A percentile compares a stretch with the other conserved stretches of the same genome.
Conservation (phyloP, 257 asterid species). For the Haberlea rhodopensis region DNA sequence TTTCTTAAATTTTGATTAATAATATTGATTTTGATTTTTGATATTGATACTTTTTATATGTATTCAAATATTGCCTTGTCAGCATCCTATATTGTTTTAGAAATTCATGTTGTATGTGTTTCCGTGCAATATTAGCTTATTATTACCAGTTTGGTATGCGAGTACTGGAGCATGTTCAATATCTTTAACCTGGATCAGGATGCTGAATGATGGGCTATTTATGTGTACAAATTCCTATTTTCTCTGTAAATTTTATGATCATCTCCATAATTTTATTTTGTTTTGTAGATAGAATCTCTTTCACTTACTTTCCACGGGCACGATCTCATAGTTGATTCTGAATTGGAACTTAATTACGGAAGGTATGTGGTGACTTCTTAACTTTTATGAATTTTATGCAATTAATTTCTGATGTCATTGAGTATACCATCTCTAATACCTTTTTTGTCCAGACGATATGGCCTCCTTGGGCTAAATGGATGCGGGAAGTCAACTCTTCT, state of each 20-base stretch:
- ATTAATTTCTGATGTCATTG: background rate
- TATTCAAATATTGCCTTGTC: too few species aligned
- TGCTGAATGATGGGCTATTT: too few species aligned
- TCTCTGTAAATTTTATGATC: background rate
- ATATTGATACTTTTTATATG: too few species aligned
- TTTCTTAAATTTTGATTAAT: too few species aligned
- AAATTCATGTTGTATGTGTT: too few species aligned
- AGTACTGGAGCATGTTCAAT: too few species aligned
- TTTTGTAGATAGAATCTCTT: slow-evolving; percentile 82
- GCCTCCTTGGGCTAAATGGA: slow-evolving; percentile 95
- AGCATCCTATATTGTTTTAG: too few species aligned
- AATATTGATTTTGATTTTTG: too few species aligned
- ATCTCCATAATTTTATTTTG: background rate
- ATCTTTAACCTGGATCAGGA: too few species aligned
- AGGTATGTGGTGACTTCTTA: slow-evolving; percentile 44
- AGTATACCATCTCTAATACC: slow-evolving; percentile 9
- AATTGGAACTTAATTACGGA: slow-evolving; percentile 90
- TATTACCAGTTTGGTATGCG: too few species aligned
- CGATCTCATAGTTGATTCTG: slow-evolving; percentile 90
- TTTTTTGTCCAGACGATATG: slow-evolving; percentile 68
- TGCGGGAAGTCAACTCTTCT: slow-evolving; percentile 98
- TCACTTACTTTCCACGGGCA: slow-evolving; percentile 98
- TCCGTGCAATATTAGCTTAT: too few species aligned
- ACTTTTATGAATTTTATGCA: background rate
- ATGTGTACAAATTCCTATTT: background rate